Evolutionary conservation across 768 basidiomycete species (phyloP), one percentile per base, ranked within the genome.

Genomic region (Tulasnella sp.): DNA sequence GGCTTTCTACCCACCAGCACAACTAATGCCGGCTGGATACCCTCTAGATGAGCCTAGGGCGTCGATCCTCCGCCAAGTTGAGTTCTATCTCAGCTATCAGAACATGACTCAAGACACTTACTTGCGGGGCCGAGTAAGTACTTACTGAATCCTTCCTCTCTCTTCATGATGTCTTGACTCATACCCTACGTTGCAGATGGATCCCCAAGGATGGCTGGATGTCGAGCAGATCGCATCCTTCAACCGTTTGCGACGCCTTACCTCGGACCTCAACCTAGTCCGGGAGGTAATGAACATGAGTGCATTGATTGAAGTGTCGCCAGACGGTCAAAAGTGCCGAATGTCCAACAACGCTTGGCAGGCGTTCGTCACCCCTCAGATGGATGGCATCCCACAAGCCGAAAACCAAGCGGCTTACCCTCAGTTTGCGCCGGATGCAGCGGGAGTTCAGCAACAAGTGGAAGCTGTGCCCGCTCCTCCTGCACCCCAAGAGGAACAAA

Each of bases 31-130:
- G 20, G 40, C 58, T 37, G 64, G 64, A 37, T 69, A 18, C 46
- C 28, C 31, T 37, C 37, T 58, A 1, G 18, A 69, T 18, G 31
- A 73, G 42, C 72, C 40, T 2, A 24, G 72, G 37, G 22, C 64
- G 80, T 82, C 83, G 80, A 82, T 69, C 28, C 40, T 79, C 48
- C 58, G 34, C 11, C 94, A 97, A 85, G 86, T 97, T 76, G 97
- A 97, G 86, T 98, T 96, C 85, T 98, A 97, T 87, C 88, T 98
- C 83, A 95, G 95, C 83, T 88, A 93, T 79, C 92, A 98, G 85
- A 98, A 97, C 84, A 89, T 98, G 87, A 93, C 90, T n/a, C 91
- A 92, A 84, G 96, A 98, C 85, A 89, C 93, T 82, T 97, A 90
- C 86, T 88, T 98, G 48, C 89, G 95, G 77, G 89, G 92, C 86